Evolutionary conservation across 805 yeast species (phyloP).

Genomic region (Metschnikowia kunwiensis): DNA sequence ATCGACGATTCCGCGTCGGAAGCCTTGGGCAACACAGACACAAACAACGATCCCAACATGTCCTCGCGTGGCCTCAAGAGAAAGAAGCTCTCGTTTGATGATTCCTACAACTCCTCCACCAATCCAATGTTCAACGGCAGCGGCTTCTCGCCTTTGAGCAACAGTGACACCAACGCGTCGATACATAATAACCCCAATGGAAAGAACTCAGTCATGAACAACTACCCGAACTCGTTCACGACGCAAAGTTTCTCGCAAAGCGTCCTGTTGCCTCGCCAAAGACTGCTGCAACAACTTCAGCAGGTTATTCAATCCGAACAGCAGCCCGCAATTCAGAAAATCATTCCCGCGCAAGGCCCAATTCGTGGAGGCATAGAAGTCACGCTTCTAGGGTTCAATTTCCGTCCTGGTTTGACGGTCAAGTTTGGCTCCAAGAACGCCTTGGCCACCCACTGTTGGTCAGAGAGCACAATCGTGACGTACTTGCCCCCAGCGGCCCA

Average conservation of each 20-base stretch:
- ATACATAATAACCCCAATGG: conserved; percentile 18
- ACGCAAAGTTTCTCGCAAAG: conserved; percentile 5
- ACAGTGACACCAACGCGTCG: conserved; percentile 42
- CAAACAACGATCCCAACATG: conserved; percentile 21
- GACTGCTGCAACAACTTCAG: conserved; percentile 19
- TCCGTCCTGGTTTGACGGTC: conserved; percentile 77
- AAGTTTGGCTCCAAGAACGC: conserved; percentile 83
- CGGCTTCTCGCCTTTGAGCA: conserved; percentile 45
- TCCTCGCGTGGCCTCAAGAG: conserved; percentile 41
- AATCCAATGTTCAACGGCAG: conserved; percentile 41
- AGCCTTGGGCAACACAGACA: conserved; percentile 40
- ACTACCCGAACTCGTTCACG: conserved; percentile 3
- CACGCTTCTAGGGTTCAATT: conserved; percentile 82
- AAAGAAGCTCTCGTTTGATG: conserved; percentile 48
- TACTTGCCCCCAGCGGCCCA: conserved; percentile 87
- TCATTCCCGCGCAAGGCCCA: conserved; percentile 95
- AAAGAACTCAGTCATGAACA: conserved; percentile 5
- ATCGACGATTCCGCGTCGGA: conserved; percentile 60
- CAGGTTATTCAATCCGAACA: conserved; percentile 12
- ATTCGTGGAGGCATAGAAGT: conserved; percentile 95
- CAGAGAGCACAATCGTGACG: conserved; percentile 88
- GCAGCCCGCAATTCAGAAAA: conserved; percentile 58
- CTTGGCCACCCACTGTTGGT: conserved; percentile 92
- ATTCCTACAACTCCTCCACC: conserved; percentile 34
- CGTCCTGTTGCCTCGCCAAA: conserved; percentile 15